Evolutionary conservation across 208 protist species (phyloP), one percentile per base, ranked within the genome.

Genomic region (Blastocrithidia nonstop): DNA sequence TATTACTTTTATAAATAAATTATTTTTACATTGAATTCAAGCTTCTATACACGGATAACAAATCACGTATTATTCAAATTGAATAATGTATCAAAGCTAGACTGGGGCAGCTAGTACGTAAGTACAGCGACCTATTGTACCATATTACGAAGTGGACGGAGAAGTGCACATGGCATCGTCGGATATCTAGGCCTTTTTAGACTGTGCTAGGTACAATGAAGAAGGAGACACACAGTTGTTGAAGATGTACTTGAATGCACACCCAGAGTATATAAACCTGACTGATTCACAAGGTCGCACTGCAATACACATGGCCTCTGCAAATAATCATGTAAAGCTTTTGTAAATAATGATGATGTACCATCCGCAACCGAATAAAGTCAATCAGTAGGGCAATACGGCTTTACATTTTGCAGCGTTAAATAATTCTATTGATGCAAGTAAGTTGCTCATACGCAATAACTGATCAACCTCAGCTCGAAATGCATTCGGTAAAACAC

Each of bases 391-490:
- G 48, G 85, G 85, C 19, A 89, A 88, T 48, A 90, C 85, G 4
- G 80, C 85, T 1, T 59, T 94, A 6, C 77, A 88, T 43, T 89
- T 88, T 50, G 80, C 85, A 13, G 85, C 85, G n/a, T 63, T 91
- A 23, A 89, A 90, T 57, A 85, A 88, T 54, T 68, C 69, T 42
- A 39, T 82, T 7, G 62, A 61, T 9, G 76, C 74, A 15, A 73
- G 76, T 15, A 49, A 61, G 40, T 52, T 57, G 36, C 67, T 94
- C 20, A 47, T 88, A 41, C 32, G 29, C 40, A 48, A 53, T 8
- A 78, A 78, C 23, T 92, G 83, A 78, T 61, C 42, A 8, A 57
- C 66, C 2, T 57, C 58, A 6, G 61, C 64, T 33, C 43, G 45
- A 22, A 92, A 92, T 39, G 47, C 59, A 29, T 74, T 74, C 50